phyloP scores from a whole-genome alignment of 306 rosid genomes.

The Pachyrhizus erosus region DNA sequence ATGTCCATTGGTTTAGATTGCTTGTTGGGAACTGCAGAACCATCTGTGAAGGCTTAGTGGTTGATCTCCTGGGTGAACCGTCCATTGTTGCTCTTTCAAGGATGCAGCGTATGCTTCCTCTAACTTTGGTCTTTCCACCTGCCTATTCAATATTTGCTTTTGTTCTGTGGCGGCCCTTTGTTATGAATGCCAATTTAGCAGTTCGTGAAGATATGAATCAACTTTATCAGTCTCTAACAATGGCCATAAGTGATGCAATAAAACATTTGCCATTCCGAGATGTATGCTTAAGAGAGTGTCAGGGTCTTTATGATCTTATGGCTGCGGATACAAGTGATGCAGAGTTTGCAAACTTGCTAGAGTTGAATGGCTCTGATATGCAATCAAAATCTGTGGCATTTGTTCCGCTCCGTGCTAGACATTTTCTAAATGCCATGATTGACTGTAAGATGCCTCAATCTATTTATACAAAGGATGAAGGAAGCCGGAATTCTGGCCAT shows the following conservation, averaged over 20 bases:
- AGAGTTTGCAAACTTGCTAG: conserved; percentile 82
- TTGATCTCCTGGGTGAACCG: conserved; percentile 93
- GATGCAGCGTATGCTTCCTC: conserved; percentile 94
- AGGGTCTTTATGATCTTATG: conserved; percentile 80
- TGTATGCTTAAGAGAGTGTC: conserved; percentile 85
- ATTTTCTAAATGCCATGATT: conserved; percentile 82
- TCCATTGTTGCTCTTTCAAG: conserved; percentile 80
- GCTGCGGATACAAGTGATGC: conserved; percentile 77
- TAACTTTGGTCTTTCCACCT: conserved; percentile 81
- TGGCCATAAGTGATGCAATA: conserved; percentile 73
- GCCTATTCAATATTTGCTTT: conserved; percentile 92
- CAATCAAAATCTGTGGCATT: conserved; percentile 78
- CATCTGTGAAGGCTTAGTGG: conserved; percentile 82
- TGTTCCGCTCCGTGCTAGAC: conserved; percentile 91
- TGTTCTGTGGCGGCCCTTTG: conserved; percentile 73
- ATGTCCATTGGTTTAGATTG: conserved; percentile 93
- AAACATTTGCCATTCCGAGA: conserved; percentile 93
- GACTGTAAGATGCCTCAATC: conserved; percentile 83
- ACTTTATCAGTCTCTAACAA: conserved; percentile 68
- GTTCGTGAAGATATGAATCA: conserved; percentile 80
- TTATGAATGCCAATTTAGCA: conserved; percentile 59
- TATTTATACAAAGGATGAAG: conserved; percentile 54
- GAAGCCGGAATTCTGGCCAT: conserved; percentile 62
- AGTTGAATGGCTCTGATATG: conserved; percentile 74
- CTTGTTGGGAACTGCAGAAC: conserved; percentile 94